Evolutionary conservation across 257 asterid genomes (phyloP).

Genomic region (Plectranthus barbatus): DNA sequence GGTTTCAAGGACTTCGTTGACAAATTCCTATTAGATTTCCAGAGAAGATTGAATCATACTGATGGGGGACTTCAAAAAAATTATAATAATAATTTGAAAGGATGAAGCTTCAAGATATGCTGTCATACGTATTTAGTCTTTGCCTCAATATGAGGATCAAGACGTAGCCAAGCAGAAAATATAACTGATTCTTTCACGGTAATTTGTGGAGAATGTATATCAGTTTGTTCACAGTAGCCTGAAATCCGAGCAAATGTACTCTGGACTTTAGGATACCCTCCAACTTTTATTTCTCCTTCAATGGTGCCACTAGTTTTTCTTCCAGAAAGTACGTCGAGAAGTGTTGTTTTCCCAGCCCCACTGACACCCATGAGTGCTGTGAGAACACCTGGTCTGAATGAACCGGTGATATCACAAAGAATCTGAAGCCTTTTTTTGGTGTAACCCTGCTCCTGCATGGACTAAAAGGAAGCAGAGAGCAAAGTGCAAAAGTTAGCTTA

Average conservation of each 20-base stretch:
- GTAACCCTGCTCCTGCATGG: conserved; percentile 38
- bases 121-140: conserved; percentile 33
- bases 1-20: conserved; percentile 40
- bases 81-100: no score
- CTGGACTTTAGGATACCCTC: conserved; percentile 53
- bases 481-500: neutral
- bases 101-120: neutral
- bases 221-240: conserved; percentile 51
- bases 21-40: conserved; percentile 28
- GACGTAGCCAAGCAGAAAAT: conserved; percentile 54
- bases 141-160: conserved; percentile 28
- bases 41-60: neutral
- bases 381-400: conserved; percentile 45
- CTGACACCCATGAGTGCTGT: conserved; percentile 65
- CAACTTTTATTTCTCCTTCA: conserved; percentile 43
- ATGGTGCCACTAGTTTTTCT: conserved; percentile 43
- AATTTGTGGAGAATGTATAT: conserved; percentile 47
- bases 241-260: conserved; percentile 45
- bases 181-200: conserved; percentile 47
- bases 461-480: conserved; percentile 20
- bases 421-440: conserved; percentile 31
- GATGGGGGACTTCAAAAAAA: neutral
- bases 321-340: conserved; percentile 53
- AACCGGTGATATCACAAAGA: conserved; percentile 34
- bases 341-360: conserved; percentile 61